phyloP scores from a whole-genome alignment of 108 stramenopile species.

The Schizochytrium sp. region DNA sequence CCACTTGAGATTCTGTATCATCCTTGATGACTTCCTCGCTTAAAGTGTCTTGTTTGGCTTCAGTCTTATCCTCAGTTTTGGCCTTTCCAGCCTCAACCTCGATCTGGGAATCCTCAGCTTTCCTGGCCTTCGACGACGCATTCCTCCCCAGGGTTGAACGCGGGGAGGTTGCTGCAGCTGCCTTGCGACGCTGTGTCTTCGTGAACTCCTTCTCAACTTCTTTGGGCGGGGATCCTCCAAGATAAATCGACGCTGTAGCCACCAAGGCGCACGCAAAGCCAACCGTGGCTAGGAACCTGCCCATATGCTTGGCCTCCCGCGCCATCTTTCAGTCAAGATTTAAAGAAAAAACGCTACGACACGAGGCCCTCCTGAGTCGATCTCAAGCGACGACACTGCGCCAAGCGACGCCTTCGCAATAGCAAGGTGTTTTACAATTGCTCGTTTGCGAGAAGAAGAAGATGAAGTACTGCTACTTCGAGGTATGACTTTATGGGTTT shows the following conservation, averaged over 20 bases:
- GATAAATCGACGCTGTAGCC: not conserved
- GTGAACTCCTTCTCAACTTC: constrained; percentile 37
- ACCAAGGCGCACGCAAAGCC: constrained; percentile 35
- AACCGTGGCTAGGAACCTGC: constrained; percentile 12
- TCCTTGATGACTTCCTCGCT: not conserved
- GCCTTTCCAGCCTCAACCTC: not conserved
- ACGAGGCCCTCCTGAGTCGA: no score
- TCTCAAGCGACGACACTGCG: no score
- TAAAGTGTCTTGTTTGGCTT: not conserved
- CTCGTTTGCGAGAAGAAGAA: no score
- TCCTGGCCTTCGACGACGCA: not conserved
- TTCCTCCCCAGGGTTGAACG: no score
- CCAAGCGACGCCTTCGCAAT: no score
- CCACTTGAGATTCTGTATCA: not conserved
- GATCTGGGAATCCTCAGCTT: not conserved
- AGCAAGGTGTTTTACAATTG: no score
- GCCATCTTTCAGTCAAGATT: not conserved
- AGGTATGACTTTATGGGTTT: no score
- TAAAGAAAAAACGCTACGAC: no score
- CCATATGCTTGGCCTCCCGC: not conserved
- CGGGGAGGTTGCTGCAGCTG: no score
- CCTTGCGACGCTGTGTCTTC: not conserved
- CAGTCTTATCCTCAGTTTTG: not conserved
- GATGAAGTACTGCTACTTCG: no score
- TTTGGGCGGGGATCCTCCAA: not conserved